Base-by-base conservation (phyloP, 495 filamentous ascomycete genomes). In the Cercophora sp. region DNA sequence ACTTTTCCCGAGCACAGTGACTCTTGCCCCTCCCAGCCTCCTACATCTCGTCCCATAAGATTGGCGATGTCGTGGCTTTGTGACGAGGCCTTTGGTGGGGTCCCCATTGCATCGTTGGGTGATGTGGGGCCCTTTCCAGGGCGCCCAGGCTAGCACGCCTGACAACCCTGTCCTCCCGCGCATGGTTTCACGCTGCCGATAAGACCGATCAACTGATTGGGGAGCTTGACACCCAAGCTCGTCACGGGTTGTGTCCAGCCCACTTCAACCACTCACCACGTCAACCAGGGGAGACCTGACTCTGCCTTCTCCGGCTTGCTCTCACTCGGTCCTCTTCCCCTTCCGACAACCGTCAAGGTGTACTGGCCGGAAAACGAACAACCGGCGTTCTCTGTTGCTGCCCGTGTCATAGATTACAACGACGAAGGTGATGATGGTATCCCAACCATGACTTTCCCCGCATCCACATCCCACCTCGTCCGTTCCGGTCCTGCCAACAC, bases 181-280 rank as follows among this genome's bases (percentile, higher is more conserved):
- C 46, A 47, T 52, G 27, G 48, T 37, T 41, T 41, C 35, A 26
- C 53, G 46, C 57, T 57, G 48, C 34, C 24, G 61, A 63, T 63
- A 63, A 61, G 55, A 53, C 19, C 61, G 58, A 61, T 62, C 56
- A 57, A 62, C 56, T 64, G 63, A 64, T 64, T 66, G 56, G 63
- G 34, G 31, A 51, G 36, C 25, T 37, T 52, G 40, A 54, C 52
- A 51, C 55, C 56, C 52, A 48, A 55, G 46, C 32, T 49, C 54
- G 63, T 66, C 64, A 66, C 63, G 56, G 59, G 61, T 56, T 39
- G 40, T 19, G 18, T 9, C 46, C 29, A 42, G 48, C 55, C 36
- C 53, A 53, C 42, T 45, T 42, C 52, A 54, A 23, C 48, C 34
- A 18, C 13, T 49, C 43, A 39, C 53, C 51, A 57, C 48, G 56